Percentiles rank a stretch among this genome's conserved stretches.
These are phyloP conservation scores for Tolypocladium tundrense DNA, from an alignment of 2,329 filamentous ascomycete species.

Conservation along the genomic window DNA sequence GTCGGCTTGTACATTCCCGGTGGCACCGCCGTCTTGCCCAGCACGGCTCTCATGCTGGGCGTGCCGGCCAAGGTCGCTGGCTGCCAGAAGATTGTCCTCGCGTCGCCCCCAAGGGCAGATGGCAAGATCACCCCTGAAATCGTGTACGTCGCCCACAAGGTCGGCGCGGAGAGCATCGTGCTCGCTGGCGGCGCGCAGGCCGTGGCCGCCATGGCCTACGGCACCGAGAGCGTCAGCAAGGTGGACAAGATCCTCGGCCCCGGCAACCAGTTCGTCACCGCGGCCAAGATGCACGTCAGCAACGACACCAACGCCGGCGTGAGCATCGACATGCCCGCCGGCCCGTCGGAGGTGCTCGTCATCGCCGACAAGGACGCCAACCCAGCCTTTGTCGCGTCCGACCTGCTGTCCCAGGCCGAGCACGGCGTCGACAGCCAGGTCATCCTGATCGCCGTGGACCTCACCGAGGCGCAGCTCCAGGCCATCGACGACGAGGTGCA, in stretches of 20 bases:
- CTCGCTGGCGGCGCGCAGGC: slow-evolving; percentile 93
- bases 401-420: slow-evolving; percentile 90
- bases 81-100: slow-evolving; percentile 88
- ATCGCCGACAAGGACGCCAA: slow-evolving; percentile 81
- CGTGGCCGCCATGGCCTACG: slow-evolving; percentile 93
- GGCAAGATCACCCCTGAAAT: slow-evolving; percentile 93
- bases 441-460: slow-evolving; percentile 74
- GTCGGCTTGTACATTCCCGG: slow-evolving; percentile 96
- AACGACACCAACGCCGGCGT: slow-evolving; percentile 95
- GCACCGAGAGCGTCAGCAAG: slow-evolving; percentile 86
- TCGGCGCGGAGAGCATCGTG: slow-evolving; percentile 91
- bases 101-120: slow-evolving; percentile 80
- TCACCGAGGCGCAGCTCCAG: slow-evolving; percentile 59
- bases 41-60: slow-evolving; percentile 94
- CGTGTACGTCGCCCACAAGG: slow-evolving; percentile 93
- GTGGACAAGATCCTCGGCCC: slow-evolving; percentile 98
- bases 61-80: slow-evolving; percentile 96
- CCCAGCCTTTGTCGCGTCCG: slow-evolving; percentile 89
- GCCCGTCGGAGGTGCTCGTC: slow-evolving; percentile 93
- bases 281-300: slow-evolving; percentile 95
- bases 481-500: slow-evolving; percentile 91
- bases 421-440: slow-evolving; percentile 96
- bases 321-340: slow-evolving; percentile 96
- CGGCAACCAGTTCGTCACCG: slow-evolving; percentile 97
- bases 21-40: slow-evolving; percentile 92